A percentile compares a stretch with the other conserved stretches of the same genome.
These are phyloP conservation scores for Diophrys sp. DNA, from an alignment of 73 alveolate species.

Conservation along the genomic window DNA sequence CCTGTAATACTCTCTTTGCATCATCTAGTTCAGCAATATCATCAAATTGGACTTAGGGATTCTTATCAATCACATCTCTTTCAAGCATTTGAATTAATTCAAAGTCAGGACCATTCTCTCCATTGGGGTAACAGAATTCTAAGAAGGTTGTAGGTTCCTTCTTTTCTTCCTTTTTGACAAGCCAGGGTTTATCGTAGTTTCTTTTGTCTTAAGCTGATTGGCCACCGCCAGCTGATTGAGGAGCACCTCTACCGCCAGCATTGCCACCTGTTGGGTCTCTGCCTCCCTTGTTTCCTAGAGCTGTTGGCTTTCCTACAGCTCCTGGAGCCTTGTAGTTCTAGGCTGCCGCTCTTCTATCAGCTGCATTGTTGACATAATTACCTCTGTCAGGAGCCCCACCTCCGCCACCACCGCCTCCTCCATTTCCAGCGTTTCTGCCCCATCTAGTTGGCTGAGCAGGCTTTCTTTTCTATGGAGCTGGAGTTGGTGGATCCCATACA, in stretches of 20 bases:
- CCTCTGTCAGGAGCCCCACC: no score
- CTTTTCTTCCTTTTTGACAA: slow-evolving; percentile 7
- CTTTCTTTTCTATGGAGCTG: slow-evolving; percentile 54
- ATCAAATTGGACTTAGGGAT: slow-evolving; percentile 81
- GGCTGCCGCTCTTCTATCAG: background rate
- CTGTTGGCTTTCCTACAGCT: background rate
- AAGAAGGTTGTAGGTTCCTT: slow-evolving; percentile 64
- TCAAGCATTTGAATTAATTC: slow-evolving; percentile 84
- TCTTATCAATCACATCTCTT: slow-evolving; percentile 83
- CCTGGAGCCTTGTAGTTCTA: background rate
- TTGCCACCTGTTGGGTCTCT: no score
- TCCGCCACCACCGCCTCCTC: no score
- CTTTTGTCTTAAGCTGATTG: slow-evolving; percentile 43
- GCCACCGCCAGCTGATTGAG: no score
- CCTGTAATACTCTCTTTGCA: slow-evolving; percentile 84
- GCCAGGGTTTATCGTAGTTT: slow-evolving; percentile 70
- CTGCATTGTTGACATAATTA: background rate
- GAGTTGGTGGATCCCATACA: slow-evolving; percentile 81
- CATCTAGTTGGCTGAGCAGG: slow-evolving; percentile 27
- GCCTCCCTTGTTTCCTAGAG: slow-evolving; percentile 1
- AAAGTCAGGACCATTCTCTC: slow-evolving; percentile 90
- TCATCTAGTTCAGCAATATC: slow-evolving; percentile 94
- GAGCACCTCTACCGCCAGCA: no score
- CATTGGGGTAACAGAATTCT: slow-evolving; percentile 82
- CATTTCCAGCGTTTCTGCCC: slow-evolving; percentile 23